Evolutionary conservation across 768 basidiomycete genomes (phyloP).

Genomic region (Lactifluus piperatus): DNA sequence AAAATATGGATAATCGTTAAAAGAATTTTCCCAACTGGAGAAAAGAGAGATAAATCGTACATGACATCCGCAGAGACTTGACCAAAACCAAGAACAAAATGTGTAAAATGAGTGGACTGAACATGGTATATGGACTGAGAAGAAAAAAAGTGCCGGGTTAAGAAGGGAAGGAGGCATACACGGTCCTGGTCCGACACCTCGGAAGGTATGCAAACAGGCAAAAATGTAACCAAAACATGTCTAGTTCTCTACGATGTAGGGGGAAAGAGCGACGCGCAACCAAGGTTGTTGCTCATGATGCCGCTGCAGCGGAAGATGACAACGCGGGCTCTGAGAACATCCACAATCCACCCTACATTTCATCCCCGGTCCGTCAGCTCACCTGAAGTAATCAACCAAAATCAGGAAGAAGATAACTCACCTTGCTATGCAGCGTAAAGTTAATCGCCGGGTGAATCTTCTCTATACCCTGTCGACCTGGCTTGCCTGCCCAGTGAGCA

Average conservation of each 20-base stretch:
- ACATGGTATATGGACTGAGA: neutral
- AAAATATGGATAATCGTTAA: neutral
- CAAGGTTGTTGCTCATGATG: neutral
- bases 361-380: neutral
- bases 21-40: neutral
- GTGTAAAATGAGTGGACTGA: neutral
- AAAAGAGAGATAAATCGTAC: neutral
- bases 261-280: neutral
- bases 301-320: neutral
- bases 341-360: slow-evolving; percentile 15
- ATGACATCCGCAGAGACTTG: neutral
- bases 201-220: neutral
- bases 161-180: neutral
- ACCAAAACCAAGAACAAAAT: slow-evolving; percentile 3
- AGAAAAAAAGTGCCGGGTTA: neutral
- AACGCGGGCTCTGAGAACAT: slow-evolving; percentile 13
- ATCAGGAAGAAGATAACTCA: neutral
- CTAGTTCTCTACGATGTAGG: neutral
- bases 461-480: slow-evolving; percentile 20
- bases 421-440: slow-evolving; percentile 19
- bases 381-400: neutral
- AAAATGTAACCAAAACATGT: too few species aligned
- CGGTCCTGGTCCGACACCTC: neutral
- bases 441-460: slow-evolving; percentile 19
- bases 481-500: slow-evolving; percentile 15